phyloP scores from a whole-genome alignment of 805 yeast species.

The Schwanniomyces pseudopolymorphus region DNA sequence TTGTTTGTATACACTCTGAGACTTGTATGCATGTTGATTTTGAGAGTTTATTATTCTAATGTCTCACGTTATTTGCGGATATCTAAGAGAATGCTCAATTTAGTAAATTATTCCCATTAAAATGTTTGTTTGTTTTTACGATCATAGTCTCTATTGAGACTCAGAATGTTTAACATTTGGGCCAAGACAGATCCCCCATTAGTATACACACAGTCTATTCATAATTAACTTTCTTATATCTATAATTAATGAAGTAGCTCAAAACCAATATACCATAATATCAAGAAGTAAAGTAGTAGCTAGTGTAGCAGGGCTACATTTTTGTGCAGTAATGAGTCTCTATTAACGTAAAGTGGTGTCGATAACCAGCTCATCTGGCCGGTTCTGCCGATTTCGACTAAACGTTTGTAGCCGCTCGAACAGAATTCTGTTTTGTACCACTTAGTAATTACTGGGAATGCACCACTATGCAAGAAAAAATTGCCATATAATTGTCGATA shows the following conservation, averaged over 20 bases:
- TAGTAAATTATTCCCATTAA: no score
- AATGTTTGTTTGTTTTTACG: no score
- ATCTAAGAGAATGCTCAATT: no score
- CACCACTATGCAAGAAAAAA: slow-evolving; percentile 2
- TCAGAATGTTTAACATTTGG: neutral
- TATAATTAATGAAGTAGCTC: neutral
- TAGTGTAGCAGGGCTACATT: neutral
- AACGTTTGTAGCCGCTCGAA: slow-evolving; percentile 1
- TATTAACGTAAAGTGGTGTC: neutral
- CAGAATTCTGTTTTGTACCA: neutral
- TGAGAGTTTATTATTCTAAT: neutral
- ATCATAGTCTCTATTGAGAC: neutral
- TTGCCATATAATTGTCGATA: slow-evolving; percentile 2
- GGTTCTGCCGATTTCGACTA: neutral
- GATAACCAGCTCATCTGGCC: neutral
- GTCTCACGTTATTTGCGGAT: neutral
- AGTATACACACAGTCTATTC: neutral
- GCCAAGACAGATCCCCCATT: neutral
- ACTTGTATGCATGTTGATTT: neutral
- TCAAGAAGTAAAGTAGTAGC: no score
- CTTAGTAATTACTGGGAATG: neutral
- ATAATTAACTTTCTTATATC: no score
- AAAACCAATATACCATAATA: neutral
- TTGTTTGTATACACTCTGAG: neutral
- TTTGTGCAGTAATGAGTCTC: neutral